phyloP scores from a whole-genome alignment of 441 rosid species.

The Erysimum pusillum region DNA sequence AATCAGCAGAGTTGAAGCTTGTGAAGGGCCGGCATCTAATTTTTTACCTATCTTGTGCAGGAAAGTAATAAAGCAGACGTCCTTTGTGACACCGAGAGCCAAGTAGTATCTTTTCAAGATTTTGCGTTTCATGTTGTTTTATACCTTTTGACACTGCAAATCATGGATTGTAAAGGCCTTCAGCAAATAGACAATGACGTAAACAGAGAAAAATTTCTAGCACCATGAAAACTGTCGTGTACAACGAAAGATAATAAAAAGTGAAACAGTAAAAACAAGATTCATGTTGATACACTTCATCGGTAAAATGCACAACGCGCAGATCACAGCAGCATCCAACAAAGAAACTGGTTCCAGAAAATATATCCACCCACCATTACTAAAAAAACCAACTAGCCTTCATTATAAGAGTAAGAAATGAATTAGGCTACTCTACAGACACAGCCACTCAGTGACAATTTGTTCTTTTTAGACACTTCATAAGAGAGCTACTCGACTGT shows the following conservation, averaged over 20 bases:
- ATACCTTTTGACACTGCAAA: slow-evolving; percentile 68
- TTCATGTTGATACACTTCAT: slow-evolving; percentile 4
- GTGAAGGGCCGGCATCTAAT: background rate
- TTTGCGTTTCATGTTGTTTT: slow-evolving; percentile 55
- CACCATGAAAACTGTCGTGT: background rate
- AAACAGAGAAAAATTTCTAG: background rate
- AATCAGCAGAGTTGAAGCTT: slow-evolving; percentile 6
- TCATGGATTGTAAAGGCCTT: slow-evolving; percentile 10
- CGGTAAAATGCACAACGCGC: background rate
- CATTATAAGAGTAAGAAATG: background rate
- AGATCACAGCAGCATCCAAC: background rate
- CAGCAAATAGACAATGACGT: background rate
- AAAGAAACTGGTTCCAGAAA: background rate
- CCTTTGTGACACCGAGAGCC: slow-evolving; percentile 93
- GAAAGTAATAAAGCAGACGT: slow-evolving; percentile 91
- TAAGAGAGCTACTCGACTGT: background rate
- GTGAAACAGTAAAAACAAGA: slow-evolving; percentile 2
- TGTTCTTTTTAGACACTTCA: background rate
- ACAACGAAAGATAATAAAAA: background rate
- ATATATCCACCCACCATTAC: background rate
- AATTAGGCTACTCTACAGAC: background rate
- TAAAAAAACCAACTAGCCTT: background rate
- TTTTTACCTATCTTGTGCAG: slow-evolving; percentile 69
- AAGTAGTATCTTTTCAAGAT: slow-evolving; percentile 75
- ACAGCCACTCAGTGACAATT: background rate